Conservation (phyloP, 2,329 filamentous ascomycete genomes). For the Allantophomopsis cytisporea region DNA sequence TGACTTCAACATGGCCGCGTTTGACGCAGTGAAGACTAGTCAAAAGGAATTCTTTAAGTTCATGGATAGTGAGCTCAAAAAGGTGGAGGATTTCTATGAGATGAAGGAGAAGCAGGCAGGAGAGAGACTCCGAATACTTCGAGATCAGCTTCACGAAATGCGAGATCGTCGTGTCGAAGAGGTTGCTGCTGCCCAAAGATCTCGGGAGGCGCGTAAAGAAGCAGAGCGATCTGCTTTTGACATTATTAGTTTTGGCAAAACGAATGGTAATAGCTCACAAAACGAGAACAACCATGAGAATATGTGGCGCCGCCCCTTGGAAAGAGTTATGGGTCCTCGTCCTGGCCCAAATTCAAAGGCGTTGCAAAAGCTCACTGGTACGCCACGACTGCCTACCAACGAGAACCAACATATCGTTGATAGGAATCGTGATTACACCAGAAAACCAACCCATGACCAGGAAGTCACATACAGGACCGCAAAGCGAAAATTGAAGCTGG, state of each 20-base stretch:
- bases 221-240: slow-evolving; percentile 6
- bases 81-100: slow-evolving; percentile 84
- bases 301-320: slow-evolving; percentile 36
- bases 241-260: slow-evolving; percentile 7
- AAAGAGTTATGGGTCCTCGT: slow-evolving; percentile 27
- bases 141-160: slow-evolving; percentile 87
- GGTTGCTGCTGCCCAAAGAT: slow-evolving; percentile 23
- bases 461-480: slow-evolving; percentile 75
- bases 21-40: slow-evolving; percentile 53
- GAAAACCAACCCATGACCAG: slow-evolving; percentile 30
- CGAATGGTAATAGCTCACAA: slow-evolving; percentile 6
- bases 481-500: slow-evolving; percentile 83
- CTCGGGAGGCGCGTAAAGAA: slow-evolving; percentile 10
- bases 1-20: slow-evolving; percentile 25
- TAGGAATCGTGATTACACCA: slow-evolving; percentile 32
- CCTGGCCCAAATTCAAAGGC: slow-evolving; percentile 48
- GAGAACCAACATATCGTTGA: slow-evolving; percentile 19
- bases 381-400: slow-evolving; percentile 22
- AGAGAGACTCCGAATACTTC: slow-evolving; percentile 53
- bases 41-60: slow-evolving; percentile 83
- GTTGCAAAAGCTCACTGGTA: slow-evolving; percentile 33
- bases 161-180: slow-evolving; percentile 70
- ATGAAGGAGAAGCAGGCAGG: slow-evolving; percentile 78
- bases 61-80: slow-evolving; percentile 72
- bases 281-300: slow-evolving; percentile 10